Percentiles rank a stretch among this genome's conserved stretches.
Evolutionary conservation across 2,329 filamentous ascomycete species (phyloP).

Genomic region (Aspergillus luchuensis): DNA sequence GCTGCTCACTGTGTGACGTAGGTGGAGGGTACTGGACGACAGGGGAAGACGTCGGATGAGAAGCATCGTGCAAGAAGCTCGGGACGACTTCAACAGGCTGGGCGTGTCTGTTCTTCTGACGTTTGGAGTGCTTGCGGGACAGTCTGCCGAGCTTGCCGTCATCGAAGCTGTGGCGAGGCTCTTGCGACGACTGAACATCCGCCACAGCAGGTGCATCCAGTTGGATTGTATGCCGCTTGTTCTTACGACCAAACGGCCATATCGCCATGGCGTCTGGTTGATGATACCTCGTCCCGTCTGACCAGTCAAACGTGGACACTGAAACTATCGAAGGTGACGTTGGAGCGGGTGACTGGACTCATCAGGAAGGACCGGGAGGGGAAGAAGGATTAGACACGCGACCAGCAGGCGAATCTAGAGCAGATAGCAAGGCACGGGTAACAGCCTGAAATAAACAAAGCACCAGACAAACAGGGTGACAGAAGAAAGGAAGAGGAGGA

Average conservation of each 20-base stretch:
- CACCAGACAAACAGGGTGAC: conserved; percentile 1
- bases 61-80: conserved; percentile 15
- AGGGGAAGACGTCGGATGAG: conserved; percentile 14
- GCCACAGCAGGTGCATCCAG: conserved; percentile 55
- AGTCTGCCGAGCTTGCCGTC: conserved; percentile 30
- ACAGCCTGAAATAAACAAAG: conserved; percentile 9
- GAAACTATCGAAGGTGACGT: conserved; percentile 19
- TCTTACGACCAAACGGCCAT: conserved; percentile 80
- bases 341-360: conserved; percentile 28
- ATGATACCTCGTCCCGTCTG: conserved; percentile 17
- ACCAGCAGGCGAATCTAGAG: conserved; percentile 12
- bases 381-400: conserved; percentile 16
- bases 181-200: conserved; percentile 40
- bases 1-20: conserved; percentile 25
- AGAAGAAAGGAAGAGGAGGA: background rate
- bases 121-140: conserved; percentile 39
- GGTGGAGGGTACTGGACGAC: conserved; percentile 24
- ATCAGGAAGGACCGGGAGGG: conserved; percentile 24
- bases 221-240: conserved; percentile 65
- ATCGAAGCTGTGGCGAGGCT: conserved; percentile 27
- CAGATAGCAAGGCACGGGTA: conserved; percentile 1
- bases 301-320: conserved; percentile 26
- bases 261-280: conserved; percentile 63
- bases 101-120: conserved; percentile 34
- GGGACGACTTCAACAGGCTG: conserved; percentile 29